Evolutionary conservation across 2,329 filamentous ascomycete genomes (phyloP).

Genomic region (Botrytis deweyae): DNA sequence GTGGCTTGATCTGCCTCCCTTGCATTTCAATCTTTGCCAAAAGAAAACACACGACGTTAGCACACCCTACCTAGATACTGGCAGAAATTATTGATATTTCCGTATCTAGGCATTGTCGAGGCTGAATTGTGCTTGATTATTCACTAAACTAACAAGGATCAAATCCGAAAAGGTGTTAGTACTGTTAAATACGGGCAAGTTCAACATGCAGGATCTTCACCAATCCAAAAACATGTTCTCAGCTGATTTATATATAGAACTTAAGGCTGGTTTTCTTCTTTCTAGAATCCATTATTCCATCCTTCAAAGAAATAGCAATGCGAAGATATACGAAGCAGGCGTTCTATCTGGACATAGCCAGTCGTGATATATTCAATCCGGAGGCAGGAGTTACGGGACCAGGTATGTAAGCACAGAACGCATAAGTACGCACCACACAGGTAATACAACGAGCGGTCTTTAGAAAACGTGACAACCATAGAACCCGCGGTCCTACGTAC

Average conservation of each 20-base stretch:
- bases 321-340: background rate
- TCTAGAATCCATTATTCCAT: background rate
- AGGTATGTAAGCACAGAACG: background rate
- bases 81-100: background rate
- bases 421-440: background rate
- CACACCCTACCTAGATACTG: background rate
- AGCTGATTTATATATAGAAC: constrained; percentile 6
- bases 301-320: background rate
- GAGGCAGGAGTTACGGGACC: background rate
- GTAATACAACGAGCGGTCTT: background rate
- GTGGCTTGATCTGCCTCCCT: background rate
- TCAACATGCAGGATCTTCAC: background rate
- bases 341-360: background rate
- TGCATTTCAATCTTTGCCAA: background rate
- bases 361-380: background rate
- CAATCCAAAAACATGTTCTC: background rate
- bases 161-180: background rate
- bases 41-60: background rate
- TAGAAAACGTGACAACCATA: background rate
- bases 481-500: background rate
- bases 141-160: background rate
- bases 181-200: background rate
- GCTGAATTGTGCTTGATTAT: background rate
- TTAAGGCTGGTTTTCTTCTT: background rate
- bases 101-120: background rate